phyloP scores from a whole-genome alignment of 2,329 filamentous ascomycete genomes.

The Penicillium sp. region DNA sequence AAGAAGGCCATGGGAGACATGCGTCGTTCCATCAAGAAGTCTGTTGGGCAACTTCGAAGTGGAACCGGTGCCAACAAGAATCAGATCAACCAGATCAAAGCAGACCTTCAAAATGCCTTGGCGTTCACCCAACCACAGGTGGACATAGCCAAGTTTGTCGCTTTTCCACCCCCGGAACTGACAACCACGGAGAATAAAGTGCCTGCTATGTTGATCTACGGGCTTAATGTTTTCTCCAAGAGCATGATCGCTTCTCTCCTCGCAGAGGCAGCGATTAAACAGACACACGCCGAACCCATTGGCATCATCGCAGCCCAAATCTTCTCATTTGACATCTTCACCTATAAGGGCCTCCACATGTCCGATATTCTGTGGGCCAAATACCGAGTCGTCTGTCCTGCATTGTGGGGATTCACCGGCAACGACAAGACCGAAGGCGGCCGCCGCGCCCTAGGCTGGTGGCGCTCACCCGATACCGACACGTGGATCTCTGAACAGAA shows the following conservation, averaged over 20 bases:
- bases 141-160: slow-evolving; percentile 59
- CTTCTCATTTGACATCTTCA: slow-evolving; percentile 69
- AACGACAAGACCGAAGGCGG: slow-evolving; percentile 72
- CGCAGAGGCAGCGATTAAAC: slow-evolving; percentile 65
- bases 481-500: slow-evolving; percentile 67
- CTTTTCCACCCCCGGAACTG: slow-evolving; percentile 43
- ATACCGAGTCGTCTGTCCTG: slow-evolving; percentile 76
- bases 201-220: slow-evolving; percentile 70
- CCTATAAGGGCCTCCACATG: slow-evolving; percentile 67
- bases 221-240: slow-evolving; percentile 77
- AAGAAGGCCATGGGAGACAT: slow-evolving; percentile 71
- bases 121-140: slow-evolving; percentile 57
- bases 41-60: slow-evolving; percentile 68
- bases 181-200: slow-evolving; percentile 51
- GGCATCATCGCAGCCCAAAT: slow-evolving; percentile 76
- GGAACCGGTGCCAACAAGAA: slow-evolving; percentile 63
- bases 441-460: slow-evolving; percentile 72
- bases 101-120: slow-evolving; percentile 57
- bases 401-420: slow-evolving; percentile 81
- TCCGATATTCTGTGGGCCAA: slow-evolving; percentile 88
- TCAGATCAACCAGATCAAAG: slow-evolving; percentile 49
- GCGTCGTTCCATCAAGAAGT: slow-evolving; percentile 70
- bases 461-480: slow-evolving; percentile 54
- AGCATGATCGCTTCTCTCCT: slow-evolving; percentile 69
- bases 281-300: slow-evolving; percentile 71